Conservation (phyloP, 2,329 filamentous ascomycete species). For the Fusarium sp. region DNA sequence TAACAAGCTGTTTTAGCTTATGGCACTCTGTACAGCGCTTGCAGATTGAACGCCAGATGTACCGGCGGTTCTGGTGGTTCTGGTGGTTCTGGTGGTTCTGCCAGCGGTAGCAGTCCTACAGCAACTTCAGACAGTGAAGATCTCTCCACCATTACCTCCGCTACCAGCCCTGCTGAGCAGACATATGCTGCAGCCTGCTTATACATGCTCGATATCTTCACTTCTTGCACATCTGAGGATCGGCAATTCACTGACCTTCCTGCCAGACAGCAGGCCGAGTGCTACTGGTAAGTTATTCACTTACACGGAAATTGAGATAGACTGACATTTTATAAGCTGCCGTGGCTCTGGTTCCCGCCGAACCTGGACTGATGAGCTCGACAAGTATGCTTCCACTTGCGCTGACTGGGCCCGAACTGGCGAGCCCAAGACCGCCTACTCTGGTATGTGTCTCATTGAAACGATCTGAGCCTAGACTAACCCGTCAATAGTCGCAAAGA, state of each 20-base stretch:
- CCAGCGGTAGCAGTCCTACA: not conserved
- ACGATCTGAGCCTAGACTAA: constrained; percentile 12
- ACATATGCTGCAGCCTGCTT: constrained; percentile 39
- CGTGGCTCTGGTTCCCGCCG: constrained; percentile 22
- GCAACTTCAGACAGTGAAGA: constrained; percentile 1
- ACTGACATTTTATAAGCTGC: constrained; percentile 39
- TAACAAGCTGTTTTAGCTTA: constrained; percentile 38
- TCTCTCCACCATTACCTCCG: constrained; percentile 15
- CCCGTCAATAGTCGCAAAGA: constrained; percentile 40
- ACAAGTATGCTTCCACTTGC: constrained; percentile 44
- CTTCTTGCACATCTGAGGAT: constrained; percentile 39
- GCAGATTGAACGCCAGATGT: constrained; percentile 25
- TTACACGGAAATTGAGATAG: not conserved
- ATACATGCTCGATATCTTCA: constrained; percentile 42
- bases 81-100: not conserved
- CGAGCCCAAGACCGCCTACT: constrained; percentile 39
- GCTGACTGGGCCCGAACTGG: constrained; percentile 43
- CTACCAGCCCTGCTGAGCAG: constrained; percentile 20
- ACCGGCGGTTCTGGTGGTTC: not conserved
- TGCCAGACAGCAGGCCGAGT: constrained; percentile 43
- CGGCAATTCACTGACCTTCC: constrained; percentile 40
- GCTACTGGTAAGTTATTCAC: constrained; percentile 44
- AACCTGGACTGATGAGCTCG: constrained; percentile 46
- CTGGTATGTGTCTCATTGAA: constrained; percentile 32
- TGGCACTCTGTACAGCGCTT: constrained; percentile 40